phyloP scores from a whole-genome alignment of 805 yeast genomes.

The Saccharomycopsis fodiens region DNA sequence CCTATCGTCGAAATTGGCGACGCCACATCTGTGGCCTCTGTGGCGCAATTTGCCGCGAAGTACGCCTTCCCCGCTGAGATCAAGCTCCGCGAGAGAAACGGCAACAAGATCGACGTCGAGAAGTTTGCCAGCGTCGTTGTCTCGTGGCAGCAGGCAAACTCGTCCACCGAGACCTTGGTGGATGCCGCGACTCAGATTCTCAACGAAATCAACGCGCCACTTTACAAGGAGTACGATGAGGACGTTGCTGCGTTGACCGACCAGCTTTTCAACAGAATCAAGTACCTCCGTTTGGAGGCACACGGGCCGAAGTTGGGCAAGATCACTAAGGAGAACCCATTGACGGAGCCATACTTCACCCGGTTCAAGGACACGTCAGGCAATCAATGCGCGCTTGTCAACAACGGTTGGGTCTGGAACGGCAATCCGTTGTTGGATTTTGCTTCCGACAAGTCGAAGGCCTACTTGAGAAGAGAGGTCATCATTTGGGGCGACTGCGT shows the following conservation, averaged over 20 bases:
- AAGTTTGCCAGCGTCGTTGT: conserved; percentile 46
- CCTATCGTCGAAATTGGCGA: conserved; percentile 38
- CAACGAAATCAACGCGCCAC: conserved; percentile 69
- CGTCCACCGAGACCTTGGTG: conserved; percentile 29
- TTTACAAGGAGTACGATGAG: conserved; percentile 67
- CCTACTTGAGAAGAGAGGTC: conserved; percentile 84
- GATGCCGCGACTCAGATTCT: conserved; percentile 44
- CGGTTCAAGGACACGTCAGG: conserved; percentile 50
- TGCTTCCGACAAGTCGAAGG: conserved; percentile 72
- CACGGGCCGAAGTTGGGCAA: conserved; percentile 79
- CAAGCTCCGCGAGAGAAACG: conserved; percentile 41
- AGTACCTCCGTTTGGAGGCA: conserved; percentile 65
- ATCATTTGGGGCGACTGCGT: conserved; percentile 98
- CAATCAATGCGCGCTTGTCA: conserved; percentile 66
- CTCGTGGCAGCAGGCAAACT: conserved; percentile 22
- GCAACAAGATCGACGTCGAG: conserved; percentile 44
- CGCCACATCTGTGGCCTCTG: conserved; percentile 32
- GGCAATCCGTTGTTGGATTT: conserved; percentile 91
- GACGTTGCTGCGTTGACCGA: conserved; percentile 58
- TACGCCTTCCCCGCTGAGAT: conserved; percentile 36
- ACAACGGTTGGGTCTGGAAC: conserved; percentile 99
- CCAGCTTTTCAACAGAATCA: conserved; percentile 70
- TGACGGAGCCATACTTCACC: conserved; percentile 86
- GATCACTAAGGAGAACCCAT: conserved; percentile 47
- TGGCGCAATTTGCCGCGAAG: conserved; percentile 43